Evolutionary conservation across 371 early-diverging fungal species (phyloP), one percentile per base, ranked within the genome.

Genomic region (Apophysomyces sp.): DNA sequence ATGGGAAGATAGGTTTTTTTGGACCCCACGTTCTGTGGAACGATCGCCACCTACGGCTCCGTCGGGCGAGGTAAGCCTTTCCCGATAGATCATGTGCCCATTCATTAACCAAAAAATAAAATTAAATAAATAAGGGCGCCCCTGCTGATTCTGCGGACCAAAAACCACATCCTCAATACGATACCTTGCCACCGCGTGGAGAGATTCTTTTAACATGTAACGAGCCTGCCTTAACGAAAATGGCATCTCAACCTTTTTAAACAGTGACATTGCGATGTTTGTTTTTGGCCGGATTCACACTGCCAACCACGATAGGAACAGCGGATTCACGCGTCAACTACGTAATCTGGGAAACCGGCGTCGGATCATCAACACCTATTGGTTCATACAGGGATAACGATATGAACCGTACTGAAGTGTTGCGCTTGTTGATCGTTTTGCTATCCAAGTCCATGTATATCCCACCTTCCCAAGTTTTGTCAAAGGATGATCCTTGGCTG

Each of bases 261-360:
- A 16, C 29, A 80, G 77, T 76, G 61, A 71, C 73, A 0, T 62
- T 77, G 1, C 59, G 74, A 61, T 63, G 73, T 18, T 75, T 94
- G 27, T 95, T 93, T 66, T 81, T 89, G 56, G 76, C 88, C 0
- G 92, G 92, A 44, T 92, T 95, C 59, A 93, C 94, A 1, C 72
- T 95, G 26, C 92, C 90, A 15, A 81, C 74, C 44, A 78, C 78
- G 16, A 69, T 86, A 4, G 62, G 34, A 4, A 75, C 82, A 28
- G 81, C 74, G 36, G 76, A 68, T 28, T 61, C 72, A 3, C 71
- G 76, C 27, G 82, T 91, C 34, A 86, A 83, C 58, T 90, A 89
- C 66, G 84, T 86, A 5, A 92, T 94, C 65, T 95, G 95, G 94
- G 93, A 91, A 66, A 83, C 85, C 8, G 90, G 92, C 9, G 80